Conservation (phyloP, 345 rosid species). For the Geranium rotundifolium region DNA sequence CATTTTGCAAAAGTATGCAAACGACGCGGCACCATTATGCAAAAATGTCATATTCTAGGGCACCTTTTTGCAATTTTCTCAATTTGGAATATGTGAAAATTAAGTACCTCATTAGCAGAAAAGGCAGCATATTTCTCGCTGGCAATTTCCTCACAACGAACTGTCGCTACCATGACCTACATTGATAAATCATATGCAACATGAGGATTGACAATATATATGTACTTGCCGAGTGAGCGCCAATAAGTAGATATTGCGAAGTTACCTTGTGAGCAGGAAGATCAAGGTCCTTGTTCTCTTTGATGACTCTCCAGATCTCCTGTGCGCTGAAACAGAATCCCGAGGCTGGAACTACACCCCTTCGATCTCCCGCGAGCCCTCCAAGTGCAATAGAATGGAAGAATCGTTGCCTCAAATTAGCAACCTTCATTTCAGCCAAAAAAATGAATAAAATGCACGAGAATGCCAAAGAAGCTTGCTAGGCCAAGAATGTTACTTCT, state of each 20-base stretch:
- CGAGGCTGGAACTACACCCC: constrained; percentile 95
- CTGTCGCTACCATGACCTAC: constrained; percentile 98
- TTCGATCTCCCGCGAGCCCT: constrained; percentile 97
- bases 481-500: background rate
- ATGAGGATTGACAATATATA: constrained; percentile 2
- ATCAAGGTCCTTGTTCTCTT: constrained; percentile 96
- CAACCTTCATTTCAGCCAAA: constrained; percentile 44
- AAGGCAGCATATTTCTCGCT: constrained; percentile 59
- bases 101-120: constrained; percentile 47
- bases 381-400: constrained; percentile 92
- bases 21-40: too few relatives aligned
- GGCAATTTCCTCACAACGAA: constrained; percentile 96
- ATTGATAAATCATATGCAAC: constrained; percentile 5
- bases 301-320: constrained; percentile 89
- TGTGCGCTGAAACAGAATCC: constrained; percentile 91
- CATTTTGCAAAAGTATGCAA: too few relatives aligned
- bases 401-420: constrained; percentile 74
- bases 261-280: constrained; percentile 97
- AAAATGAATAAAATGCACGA: constrained; percentile 2
- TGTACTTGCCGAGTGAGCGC: background rate
- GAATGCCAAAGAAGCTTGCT: background rate
- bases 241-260: constrained; percentile 4
- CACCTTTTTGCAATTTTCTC: too few relatives aligned
- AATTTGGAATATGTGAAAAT: constrained; percentile 3
- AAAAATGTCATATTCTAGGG: too few relatives aligned